These are phyloP conservation scores for Yamadazyma conglobata DNA, from an alignment of 1,139 yeast genomes.

Conservation along the genomic window DNA sequence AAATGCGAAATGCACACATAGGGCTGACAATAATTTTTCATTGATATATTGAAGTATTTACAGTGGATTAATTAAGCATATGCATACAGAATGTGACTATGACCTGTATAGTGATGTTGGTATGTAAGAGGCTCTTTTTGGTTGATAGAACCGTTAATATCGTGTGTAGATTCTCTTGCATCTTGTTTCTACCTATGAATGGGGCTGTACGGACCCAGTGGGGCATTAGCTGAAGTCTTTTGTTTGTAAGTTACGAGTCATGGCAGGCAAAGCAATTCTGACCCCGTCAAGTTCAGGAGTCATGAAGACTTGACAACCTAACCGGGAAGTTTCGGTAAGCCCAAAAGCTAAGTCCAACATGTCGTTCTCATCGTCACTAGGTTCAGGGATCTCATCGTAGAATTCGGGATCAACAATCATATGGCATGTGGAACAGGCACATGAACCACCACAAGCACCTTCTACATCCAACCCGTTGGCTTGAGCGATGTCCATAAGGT, in stretches of 20 bases:
- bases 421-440: slow-evolving; percentile 98
- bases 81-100: neutral
- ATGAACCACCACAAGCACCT: slow-evolving; percentile 98
- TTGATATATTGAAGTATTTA: neutral
- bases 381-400: slow-evolving; percentile 89
- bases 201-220: too few relatives aligned
- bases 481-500: slow-evolving; percentile 89
- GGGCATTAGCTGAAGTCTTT: slow-evolving; percentile 66
- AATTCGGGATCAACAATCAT: slow-evolving; percentile 92
- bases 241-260: slow-evolving; percentile 88
- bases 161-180: too few relatives aligned
- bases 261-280: slow-evolving; percentile 94
- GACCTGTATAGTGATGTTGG: too few relatives aligned
- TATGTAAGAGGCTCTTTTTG: neutral
- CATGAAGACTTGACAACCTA: slow-evolving; percentile 94
- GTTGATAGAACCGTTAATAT: neutral
- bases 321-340: slow-evolving; percentile 88
- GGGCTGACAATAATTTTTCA: neutral
- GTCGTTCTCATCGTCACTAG: slow-evolving; percentile 96
- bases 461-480: slow-evolving; percentile 93
- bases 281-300: slow-evolving; percentile 86
- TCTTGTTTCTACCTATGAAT: too few relatives aligned
- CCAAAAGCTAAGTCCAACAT: slow-evolving; percentile 98
- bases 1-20: slow-evolving; percentile 1
- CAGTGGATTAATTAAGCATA: neutral